phyloP scores from a whole-genome alignment of 345 rosid species.

The Firmiana major region DNA sequence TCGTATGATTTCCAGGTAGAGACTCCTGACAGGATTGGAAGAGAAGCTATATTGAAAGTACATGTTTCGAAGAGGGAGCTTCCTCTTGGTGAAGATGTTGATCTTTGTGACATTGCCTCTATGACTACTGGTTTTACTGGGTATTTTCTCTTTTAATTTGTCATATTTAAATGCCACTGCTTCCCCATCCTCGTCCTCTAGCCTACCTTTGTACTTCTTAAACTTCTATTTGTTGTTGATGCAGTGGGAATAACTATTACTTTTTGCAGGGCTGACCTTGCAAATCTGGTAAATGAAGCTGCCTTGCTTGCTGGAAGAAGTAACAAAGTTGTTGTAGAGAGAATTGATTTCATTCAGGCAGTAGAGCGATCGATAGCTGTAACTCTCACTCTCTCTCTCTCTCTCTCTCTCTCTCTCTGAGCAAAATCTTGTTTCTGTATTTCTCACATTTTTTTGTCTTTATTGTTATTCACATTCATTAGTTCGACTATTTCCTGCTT shows the following conservation, averaged over 20 bases:
- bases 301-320: slow-evolving; percentile 94
- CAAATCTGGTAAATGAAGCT: slow-evolving; percentile 96
- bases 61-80: slow-evolving; percentile 80
- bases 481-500: background rate
- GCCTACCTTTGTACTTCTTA: background rate
- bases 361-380: slow-evolving; percentile 95
- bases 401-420: slow-evolving; percentile 15
- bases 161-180: background rate
- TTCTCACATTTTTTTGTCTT: background rate
- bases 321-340: slow-evolving; percentile 70
- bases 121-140: slow-evolving; percentile 99
- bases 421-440: background rate
- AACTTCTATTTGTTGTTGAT: background rate
- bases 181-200: background rate
- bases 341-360: slow-evolving; percentile 86
- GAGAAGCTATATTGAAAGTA: slow-evolving; percentile 89
- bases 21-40: slow-evolving; percentile 83
- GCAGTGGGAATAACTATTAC: background rate
- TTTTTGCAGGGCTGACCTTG: slow-evolving; percentile 87
- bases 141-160: slow-evolving; percentile 34
- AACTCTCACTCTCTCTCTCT: slow-evolving; percentile 29
- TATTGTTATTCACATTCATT: background rate
- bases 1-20: slow-evolving; percentile 60
- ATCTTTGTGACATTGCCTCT: slow-evolving; percentile 74
- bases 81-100: slow-evolving; percentile 73